Evolutionary conservation across 495 filamentous ascomycete species (phyloP).

Genomic region (Glonium stellatum): DNA sequence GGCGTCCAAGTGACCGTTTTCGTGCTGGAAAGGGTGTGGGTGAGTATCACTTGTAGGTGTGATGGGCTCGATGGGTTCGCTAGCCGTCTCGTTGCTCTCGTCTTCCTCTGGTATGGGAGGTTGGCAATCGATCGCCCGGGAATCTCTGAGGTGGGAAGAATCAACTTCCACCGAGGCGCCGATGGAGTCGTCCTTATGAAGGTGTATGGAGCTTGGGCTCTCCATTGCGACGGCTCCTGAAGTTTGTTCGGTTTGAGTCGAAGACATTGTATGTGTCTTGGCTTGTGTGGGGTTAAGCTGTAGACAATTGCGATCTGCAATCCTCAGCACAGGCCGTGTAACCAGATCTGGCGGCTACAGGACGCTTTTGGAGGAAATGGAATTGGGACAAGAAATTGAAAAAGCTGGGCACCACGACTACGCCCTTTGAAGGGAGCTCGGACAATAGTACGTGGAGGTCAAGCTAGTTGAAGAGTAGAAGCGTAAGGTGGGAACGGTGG

Average conservation of each 20-base stretch:
- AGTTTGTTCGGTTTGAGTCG: not conserved
- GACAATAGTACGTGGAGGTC: slow-evolving; percentile 20
- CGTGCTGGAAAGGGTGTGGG: slow-evolving; percentile 21
- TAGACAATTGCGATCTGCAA: slow-evolving; percentile 20
- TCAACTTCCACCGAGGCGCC: slow-evolving; percentile 3
- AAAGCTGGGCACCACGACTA: slow-evolving; percentile 17
- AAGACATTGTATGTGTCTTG: slow-evolving; percentile 20
- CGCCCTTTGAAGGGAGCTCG: slow-evolving; percentile 25
- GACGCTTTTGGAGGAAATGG: not conserved
- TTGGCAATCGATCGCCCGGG: slow-evolving; percentile 17
- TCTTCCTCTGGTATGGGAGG: slow-evolving; percentile 26
- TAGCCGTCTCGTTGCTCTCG: slow-evolving; percentile 28
- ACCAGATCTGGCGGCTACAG: not conserved
- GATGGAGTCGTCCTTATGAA: slow-evolving; percentile 5
- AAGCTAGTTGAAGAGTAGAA: slow-evolving; percentile 15
- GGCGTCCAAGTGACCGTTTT: slow-evolving; percentile 9
- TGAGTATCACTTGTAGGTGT: slow-evolving; percentile 27
- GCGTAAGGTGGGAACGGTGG: slow-evolving; percentile 18
- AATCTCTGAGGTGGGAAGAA: slow-evolving; percentile 12
- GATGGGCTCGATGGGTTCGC: slow-evolving; percentile 25
- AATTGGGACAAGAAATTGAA: slow-evolving; percentile 3
- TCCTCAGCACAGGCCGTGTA: not conserved
- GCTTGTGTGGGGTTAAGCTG: not conserved
- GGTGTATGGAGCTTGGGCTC: not conserved
- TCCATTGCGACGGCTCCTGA: not conserved